phyloP scores from a whole-genome alignment of 2,329 filamentous ascomycete species.

The Pyricularia sp. region DNA sequence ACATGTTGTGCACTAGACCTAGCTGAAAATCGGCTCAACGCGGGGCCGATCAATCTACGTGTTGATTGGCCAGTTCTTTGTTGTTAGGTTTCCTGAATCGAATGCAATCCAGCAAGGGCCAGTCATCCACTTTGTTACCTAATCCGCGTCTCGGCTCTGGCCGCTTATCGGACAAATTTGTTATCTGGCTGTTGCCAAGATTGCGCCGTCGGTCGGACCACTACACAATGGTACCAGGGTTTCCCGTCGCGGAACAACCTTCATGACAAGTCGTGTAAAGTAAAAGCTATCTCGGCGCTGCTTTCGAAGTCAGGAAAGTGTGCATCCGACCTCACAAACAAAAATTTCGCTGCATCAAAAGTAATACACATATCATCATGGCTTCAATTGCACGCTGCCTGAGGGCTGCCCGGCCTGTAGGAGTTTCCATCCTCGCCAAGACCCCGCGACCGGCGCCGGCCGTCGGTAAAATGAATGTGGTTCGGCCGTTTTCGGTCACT shows the following conservation, averaged over 20 bases:
- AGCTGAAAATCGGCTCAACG: background rate
- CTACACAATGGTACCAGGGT: background rate
- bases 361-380: slow-evolving; percentile 22
- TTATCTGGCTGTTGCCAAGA: background rate
- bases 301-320: background rate
- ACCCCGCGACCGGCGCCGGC: background rate
- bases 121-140: background rate
- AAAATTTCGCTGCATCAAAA: background rate
- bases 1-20: background rate
- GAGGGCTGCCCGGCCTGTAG: slow-evolving; percentile 34
- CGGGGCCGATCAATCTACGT: background rate
- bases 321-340: background rate
- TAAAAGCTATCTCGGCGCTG: background rate
- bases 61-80: background rate
- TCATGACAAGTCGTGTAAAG: background rate
- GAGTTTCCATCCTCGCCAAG: slow-evolving; percentile 17
- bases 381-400: slow-evolving; percentile 48
- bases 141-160: background rate
- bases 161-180: background rate
- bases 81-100: background rate
- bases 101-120: background rate
- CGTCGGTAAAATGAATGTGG: slow-evolving; percentile 5
- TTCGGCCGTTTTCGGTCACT: slow-evolving; percentile 34
- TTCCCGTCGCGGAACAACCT: background rate
- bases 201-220: background rate